These are phyloP conservation scores for Citrus maxima DNA, from an alignment of 345 rosid species.

Conservation along the genomic window DNA sequence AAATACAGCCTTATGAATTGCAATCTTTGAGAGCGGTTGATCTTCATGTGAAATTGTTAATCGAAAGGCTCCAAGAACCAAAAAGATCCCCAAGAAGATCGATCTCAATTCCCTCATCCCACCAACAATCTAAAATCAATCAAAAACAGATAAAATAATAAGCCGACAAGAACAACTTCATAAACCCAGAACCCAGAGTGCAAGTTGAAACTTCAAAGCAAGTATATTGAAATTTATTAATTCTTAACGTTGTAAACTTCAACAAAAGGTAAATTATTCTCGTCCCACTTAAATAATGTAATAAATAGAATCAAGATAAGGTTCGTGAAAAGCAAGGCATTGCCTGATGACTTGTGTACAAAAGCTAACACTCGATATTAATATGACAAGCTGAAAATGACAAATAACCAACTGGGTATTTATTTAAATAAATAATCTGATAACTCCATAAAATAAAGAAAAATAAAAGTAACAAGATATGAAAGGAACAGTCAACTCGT, in stretches of 20 bases:
- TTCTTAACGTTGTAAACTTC: not conserved
- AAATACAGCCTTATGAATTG: slow-evolving; percentile 34
- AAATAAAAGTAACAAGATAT: too few species aligned
- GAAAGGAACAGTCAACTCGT: too few species aligned
- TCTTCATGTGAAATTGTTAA: slow-evolving; percentile 43
- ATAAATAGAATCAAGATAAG: too few species aligned
- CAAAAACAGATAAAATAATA: not conserved
- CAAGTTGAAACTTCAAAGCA: not conserved
- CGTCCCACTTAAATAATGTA: not conserved
- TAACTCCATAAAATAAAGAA: too few species aligned
- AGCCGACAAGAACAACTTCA: not conserved
- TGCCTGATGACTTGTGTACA: not conserved
- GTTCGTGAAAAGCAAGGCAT: not conserved
- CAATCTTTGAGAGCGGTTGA: slow-evolving; percentile 57
- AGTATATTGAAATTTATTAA: not conserved
- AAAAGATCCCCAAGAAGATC: slow-evolving; percentile 20
- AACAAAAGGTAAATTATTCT: not conserved
- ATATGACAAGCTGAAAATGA: not conserved
- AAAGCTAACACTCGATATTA: not conserved
- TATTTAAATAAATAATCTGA: too few species aligned
- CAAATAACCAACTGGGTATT: not conserved
- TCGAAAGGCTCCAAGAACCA: slow-evolving; percentile 42
- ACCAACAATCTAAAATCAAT: slow-evolving; percentile 19
- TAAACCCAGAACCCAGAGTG: not conserved
- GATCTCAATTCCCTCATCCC: slow-evolving; percentile 23